Conservation (phyloP, 208 protist genomes). For the Borovskyia barvae region DNA sequence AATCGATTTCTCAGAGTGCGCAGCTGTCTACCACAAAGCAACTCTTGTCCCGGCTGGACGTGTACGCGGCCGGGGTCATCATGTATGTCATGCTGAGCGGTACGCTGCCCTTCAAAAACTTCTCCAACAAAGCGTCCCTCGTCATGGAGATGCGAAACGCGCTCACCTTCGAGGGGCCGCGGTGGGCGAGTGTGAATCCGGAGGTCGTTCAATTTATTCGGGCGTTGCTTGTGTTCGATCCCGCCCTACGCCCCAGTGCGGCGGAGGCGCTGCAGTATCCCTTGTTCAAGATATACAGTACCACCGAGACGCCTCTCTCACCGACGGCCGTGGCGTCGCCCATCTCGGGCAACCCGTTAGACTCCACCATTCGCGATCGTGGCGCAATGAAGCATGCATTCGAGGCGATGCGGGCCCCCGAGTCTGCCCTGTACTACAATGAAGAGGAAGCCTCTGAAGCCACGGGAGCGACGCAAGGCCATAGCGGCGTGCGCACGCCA, state of each 20-base stretch:
- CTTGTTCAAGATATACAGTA: slow-evolving; percentile 51
- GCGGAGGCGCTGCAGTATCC: slow-evolving; percentile 50
- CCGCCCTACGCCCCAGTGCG: slow-evolving; percentile 42
- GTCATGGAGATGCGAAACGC: slow-evolving; percentile 68
- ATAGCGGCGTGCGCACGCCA: slow-evolving; percentile 12
- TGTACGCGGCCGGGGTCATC: slow-evolving; percentile 77
- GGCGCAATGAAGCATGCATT: slow-evolving; percentile 59
- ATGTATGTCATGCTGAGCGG: slow-evolving; percentile 84
- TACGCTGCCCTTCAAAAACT: slow-evolving; percentile 68
- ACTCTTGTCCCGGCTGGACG: slow-evolving; percentile 66
- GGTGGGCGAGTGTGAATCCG: slow-evolving; percentile 51
- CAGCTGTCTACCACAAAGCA: slow-evolving; percentile 63
- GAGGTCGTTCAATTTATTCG: slow-evolving; percentile 55
- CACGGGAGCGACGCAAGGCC: not conserved
- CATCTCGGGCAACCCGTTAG: slow-evolving; percentile 25
- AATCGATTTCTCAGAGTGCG: slow-evolving; percentile 50
- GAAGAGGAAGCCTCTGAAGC: not conserved
- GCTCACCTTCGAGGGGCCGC: slow-evolving; percentile 51
- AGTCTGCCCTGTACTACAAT: slow-evolving; percentile 17
- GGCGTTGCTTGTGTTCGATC: slow-evolving; percentile 54
- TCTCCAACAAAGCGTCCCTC: slow-evolving; percentile 61
- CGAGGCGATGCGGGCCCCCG: slow-evolving; percentile 53
- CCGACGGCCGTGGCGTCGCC: not conserved
- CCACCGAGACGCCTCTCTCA: not conserved
- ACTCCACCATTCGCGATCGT: slow-evolving; percentile 42